These are phyloP conservation scores for Boletellus ananiceps DNA, from an alignment of 768 basidiomycete species.

Conservation along the genomic window DNA sequence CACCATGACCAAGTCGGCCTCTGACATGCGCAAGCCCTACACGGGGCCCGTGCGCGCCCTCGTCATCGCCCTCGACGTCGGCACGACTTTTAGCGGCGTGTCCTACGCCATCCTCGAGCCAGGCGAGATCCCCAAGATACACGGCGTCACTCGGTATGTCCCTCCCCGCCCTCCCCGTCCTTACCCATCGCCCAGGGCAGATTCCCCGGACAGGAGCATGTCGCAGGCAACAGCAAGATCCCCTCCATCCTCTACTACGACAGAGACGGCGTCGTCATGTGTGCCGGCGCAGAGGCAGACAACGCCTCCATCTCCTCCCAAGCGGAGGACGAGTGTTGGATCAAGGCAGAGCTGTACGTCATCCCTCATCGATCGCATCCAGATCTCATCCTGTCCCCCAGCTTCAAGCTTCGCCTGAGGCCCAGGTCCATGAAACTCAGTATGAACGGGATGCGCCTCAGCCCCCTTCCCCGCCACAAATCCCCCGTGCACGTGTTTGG, in stretches of 20 bases:
- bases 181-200: constrained; percentile 35
- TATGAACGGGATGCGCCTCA: constrained; percentile 81
- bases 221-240: constrained; percentile 81
- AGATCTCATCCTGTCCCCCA: constrained; percentile 21
- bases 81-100: constrained; percentile 79
- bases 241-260: constrained; percentile 77
- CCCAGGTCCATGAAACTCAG: constrained; percentile 74
- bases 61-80: constrained; percentile 76
- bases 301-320: constrained; percentile 49
- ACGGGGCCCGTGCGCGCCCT: constrained; percentile 58
- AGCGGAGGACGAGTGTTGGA: constrained; percentile 77
- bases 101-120: constrained; percentile 83
- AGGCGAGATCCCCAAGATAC: constrained; percentile 74
- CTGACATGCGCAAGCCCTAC: constrained; percentile 71
- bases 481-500: constrained; percentile 72
- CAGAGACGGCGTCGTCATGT: constrained; percentile 56
- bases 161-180: neutral
- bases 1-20: constrained; percentile 45
- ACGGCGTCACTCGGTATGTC: constrained; percentile 70
- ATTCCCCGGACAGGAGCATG: constrained; percentile 83
- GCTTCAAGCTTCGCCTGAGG: constrained; percentile 77
- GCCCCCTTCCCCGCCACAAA: constrained; percentile 61
- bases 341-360: constrained; percentile 68
- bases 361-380: neutral
- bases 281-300: constrained; percentile 76